A percentile compares a stretch with the other conserved stretches of the same genome.
These are phyloP conservation scores for Globisporangium orthogonon DNA, from an alignment of 352 stramenopile species.

Conservation along the genomic window DNA sequence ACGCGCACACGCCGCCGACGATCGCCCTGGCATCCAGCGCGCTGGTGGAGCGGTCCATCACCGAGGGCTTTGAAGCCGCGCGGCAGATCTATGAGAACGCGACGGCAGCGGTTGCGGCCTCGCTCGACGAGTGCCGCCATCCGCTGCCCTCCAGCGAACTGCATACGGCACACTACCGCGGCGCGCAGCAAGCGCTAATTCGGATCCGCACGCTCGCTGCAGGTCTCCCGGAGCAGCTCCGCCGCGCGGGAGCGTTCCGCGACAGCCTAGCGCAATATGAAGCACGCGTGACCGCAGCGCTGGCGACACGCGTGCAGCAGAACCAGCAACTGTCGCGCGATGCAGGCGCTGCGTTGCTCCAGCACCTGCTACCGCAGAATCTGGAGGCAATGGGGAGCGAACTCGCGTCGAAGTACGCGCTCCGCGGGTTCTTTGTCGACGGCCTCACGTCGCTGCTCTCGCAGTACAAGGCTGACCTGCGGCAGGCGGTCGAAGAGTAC, in stretches of 20 bases:
- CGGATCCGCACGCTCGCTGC: conserved; percentile 20
- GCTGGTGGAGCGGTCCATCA: conserved; percentile 32
- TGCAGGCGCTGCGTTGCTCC: conserved; percentile 10
- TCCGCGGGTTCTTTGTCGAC: conserved; percentile 43
- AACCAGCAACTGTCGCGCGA: conserved; percentile 14
- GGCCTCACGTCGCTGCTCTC: conserved; percentile 37
- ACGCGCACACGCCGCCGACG: conserved; percentile 28
- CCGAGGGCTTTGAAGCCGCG: conserved; percentile 23
- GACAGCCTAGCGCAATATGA: conserved; percentile 21
- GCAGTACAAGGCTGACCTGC: conserved; percentile 56
- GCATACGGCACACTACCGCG: conserved; percentile 22
- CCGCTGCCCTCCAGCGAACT: conserved; percentile 13
- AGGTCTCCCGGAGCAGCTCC: conserved; percentile 20
- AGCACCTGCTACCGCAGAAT: conserved; percentile 28
- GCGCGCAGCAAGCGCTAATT: conserved; percentile 18
- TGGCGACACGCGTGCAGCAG: conserved; percentile 9
- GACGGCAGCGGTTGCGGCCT: not conserved
- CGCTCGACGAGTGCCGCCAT: conserved; percentile 1
- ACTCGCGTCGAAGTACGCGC: conserved; percentile 17
- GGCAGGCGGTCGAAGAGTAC: conserved; percentile 34
- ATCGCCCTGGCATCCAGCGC: conserved; percentile 37
- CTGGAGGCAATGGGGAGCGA: conserved; percentile 30
- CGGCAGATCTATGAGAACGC: conserved; percentile 18
- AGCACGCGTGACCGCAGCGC: conserved; percentile 7
- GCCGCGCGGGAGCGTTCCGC: conserved; percentile 20